Evolutionary conservation across 768 basidiomycete species (phyloP).

Genomic region (Leccinum aurantiacum): DNA sequence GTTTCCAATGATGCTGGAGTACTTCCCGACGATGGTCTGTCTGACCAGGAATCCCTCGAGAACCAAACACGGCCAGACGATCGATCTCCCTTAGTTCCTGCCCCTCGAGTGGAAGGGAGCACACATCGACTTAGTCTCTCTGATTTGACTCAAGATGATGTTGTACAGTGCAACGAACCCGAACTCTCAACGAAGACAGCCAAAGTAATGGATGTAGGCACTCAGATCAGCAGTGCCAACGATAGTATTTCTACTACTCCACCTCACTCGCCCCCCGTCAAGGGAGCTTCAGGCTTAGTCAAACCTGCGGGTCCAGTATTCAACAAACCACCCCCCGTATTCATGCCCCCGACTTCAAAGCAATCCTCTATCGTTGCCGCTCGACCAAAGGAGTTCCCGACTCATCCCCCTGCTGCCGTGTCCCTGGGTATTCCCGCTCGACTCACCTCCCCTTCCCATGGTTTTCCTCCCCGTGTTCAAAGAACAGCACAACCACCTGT

Average conservation of each 20-base stretch:
- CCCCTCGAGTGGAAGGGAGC: slow-evolving; percentile 5
- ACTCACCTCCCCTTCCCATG: slow-evolving; percentile 29
- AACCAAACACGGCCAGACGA: slow-evolving; percentile 5
- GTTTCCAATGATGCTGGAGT: slow-evolving; percentile 23
- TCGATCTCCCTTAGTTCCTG: not conserved
- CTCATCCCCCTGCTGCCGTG: slow-evolving; percentile 43
- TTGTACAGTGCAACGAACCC: slow-evolving; percentile 16
- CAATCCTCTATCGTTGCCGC: slow-evolving; percentile 8
- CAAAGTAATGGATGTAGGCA: slow-evolving; percentile 5
- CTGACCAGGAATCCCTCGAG: slow-evolving; percentile 5
- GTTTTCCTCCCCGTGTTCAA: slow-evolving; percentile 20
- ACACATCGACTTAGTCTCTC: slow-evolving; percentile 54
- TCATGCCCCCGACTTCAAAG: slow-evolving; percentile 26
- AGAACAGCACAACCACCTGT: slow-evolving; percentile 39
- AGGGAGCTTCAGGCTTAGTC: slow-evolving; percentile 26
- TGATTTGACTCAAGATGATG: slow-evolving; percentile 50
- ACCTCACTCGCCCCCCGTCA: slow-evolving; percentile 51
- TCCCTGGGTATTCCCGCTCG: slow-evolving; percentile 44
- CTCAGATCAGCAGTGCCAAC: slow-evolving; percentile 12
- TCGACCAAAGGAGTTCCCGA: slow-evolving; percentile 31
- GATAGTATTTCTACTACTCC: slow-evolving; percentile 56
- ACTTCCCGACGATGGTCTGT: slow-evolving; percentile 19
- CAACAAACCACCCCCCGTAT: slow-evolving; percentile 45
- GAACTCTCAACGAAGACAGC: slow-evolving; percentile 26
- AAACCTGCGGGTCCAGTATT: slow-evolving; percentile 52